Evolutionary conservation across 306 rosid species (phyloP), one percentile per base, ranked within the genome.

Genomic region (Rosa multiflora): DNA sequence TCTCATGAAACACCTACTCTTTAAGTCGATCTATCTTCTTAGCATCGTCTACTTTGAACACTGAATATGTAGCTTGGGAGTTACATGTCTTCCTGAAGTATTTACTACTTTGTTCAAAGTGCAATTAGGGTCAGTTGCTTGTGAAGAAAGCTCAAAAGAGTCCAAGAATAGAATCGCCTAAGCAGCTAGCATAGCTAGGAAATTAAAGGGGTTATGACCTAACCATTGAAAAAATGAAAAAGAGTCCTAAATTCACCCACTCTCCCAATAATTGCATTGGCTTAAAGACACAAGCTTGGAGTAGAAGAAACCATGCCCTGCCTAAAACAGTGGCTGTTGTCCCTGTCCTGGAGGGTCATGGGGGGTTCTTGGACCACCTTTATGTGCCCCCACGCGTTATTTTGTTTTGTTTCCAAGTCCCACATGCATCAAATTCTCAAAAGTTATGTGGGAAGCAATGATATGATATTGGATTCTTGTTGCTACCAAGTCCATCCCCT

Each of bases 301-400:
- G 32, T 23, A 35, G 61, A 81, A 79, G 76, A 32, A 35, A 52
- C 76, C 76, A 67, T 18, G 48, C 68, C 77, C 80, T 55, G 21
- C 43, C 32, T 32, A 58, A 58, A 29, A 9, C 66, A 64, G 21
- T 58, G 76, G 79, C 12, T 51, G 49, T 56, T 82, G 79, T 82
- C 85, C 78, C 35, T 64, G 81, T 61, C 42, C 55, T 49, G 64
- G 72, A 76, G 72, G 79, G 61, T 61, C 21, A 64, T 26, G 11
- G 35, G 35, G 62, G 74, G 17, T 74, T 66, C 63, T 72, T 53
- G 82, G 79, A 82, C 82, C 85, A 78, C 79, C 35, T 44, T 49
- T 71, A 78, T 72, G 66, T 18, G 61, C 47, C 66, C 58, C 48
- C 62, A 62, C 73, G 35, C 51, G 29, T 58, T 71, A 23, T 17